These are phyloP conservation scores for Monosporascus sp. DNA, from an alignment of 2,329 filamentous ascomycete genomes.

Conservation along the genomic window DNA sequence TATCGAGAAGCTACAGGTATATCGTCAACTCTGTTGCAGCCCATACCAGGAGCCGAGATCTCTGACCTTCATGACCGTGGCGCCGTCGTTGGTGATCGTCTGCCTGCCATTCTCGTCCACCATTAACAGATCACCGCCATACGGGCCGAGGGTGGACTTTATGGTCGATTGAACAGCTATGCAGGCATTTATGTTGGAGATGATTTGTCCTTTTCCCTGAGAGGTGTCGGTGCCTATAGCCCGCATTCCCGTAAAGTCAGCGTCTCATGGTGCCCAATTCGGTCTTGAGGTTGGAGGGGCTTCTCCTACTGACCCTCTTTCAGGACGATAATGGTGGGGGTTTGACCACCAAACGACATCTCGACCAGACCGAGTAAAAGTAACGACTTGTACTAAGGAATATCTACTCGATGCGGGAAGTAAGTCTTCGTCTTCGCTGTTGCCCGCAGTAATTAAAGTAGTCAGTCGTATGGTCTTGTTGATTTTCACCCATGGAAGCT, in stretches of 20 bases:
- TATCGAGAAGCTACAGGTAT: constrained; percentile 74
- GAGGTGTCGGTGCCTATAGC: constrained; percentile 85
- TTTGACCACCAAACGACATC: constrained; percentile 97
- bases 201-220: constrained; percentile 91
- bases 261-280: background rate
- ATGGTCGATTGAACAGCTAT: constrained; percentile 92
- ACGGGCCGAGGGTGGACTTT: constrained; percentile 91
- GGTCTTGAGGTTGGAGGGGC: constrained; percentile 16
- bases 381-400: background rate
- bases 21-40: background rate
- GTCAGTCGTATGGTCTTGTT: constrained; percentile 5
- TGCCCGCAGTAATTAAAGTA: background rate
- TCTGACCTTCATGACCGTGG: constrained; percentile 94
- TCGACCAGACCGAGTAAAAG: constrained; percentile 19
- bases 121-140: constrained; percentile 92
- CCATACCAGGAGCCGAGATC: background rate
- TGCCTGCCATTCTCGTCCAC: constrained; percentile 93
- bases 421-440: constrained; percentile 4
- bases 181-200: constrained; percentile 98
- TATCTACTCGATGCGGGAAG: background rate
- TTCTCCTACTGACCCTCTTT: constrained; percentile 73
- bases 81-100: constrained; percentile 98
- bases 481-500: constrained; percentile 24
- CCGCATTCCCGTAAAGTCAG: constrained; percentile 14
- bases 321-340: constrained; percentile 95